A percentile compares a stretch with the other conserved stretches of the same genome.
phyloP scores from a whole-genome alignment of 2,329 filamentous ascomycete species.

The Metarhizium humberi region DNA sequence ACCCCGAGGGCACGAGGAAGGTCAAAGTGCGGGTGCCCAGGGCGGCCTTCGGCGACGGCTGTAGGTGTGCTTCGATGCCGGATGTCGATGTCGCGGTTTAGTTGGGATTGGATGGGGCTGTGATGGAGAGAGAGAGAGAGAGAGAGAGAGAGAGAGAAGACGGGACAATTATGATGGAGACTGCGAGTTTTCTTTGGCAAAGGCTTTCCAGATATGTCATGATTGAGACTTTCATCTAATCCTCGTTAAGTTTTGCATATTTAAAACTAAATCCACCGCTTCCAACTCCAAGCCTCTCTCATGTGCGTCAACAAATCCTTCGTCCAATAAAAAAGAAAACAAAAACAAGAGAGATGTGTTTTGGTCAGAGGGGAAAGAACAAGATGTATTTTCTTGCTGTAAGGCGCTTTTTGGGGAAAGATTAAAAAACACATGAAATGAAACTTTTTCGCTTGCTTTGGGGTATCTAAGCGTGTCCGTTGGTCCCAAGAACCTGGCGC shows the following conservation, averaged over 20 bases:
- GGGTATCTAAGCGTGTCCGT: conserved; percentile 8
- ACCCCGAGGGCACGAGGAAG: background rate
- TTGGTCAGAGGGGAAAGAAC: background rate
- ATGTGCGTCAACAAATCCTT: background rate
- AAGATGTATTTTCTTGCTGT: background rate
- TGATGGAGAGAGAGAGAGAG: background rate
- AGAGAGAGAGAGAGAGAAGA: background rate
- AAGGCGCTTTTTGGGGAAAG: background rate
- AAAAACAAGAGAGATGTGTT: background rate
- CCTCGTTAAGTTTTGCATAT: background rate
- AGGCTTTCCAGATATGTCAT: background rate
- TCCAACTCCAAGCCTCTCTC: background rate
- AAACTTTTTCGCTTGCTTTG: background rate
- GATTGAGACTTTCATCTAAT: background rate
- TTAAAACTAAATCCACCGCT: background rate
- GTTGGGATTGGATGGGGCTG: background rate
- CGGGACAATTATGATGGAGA: background rate
- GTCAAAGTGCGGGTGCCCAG: background rate
- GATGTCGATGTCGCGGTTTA: background rate
- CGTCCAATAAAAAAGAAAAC: background rate
- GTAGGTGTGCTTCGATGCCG: background rate
- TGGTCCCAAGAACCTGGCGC: conserved; percentile 17
- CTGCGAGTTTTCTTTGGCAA: background rate
- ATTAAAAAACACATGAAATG: background rate
- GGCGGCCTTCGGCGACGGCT: background rate